A percentile compares a stretch with the other conserved stretches of the same genome.
Conservation (phyloP, 1,284 basidiomycete genomes). For the Phlebopus sp. region DNA sequence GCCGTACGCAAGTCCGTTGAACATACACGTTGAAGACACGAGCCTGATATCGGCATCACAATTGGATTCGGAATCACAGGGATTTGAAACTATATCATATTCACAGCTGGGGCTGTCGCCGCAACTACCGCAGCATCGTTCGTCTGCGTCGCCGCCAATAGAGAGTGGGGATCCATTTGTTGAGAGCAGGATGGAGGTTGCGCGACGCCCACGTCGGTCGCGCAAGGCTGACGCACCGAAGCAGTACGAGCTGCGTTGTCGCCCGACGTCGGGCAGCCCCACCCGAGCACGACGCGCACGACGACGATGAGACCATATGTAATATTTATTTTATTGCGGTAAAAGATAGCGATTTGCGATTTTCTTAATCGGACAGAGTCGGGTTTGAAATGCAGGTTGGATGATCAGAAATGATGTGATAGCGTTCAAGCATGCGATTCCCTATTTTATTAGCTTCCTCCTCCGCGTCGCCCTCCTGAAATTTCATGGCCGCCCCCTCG, state of each 20-base stretch:
- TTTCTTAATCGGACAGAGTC: too few species aligned
- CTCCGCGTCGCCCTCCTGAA: conserved; percentile 1
- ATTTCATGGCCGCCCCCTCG: conserved; percentile 17
- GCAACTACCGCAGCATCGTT: conserved; percentile 8
- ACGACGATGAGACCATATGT: too few species aligned
- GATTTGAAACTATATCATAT: conserved; percentile 30
- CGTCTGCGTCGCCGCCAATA: conserved; percentile 14
- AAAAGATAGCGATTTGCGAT: too few species aligned
- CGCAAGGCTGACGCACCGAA: too few species aligned
- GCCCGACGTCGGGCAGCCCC: too few species aligned
- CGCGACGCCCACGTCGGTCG: too few species aligned
- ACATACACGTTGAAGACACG: conserved; percentile 38
- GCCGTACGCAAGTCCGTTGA: conserved; percentile 53
- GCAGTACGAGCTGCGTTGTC: too few species aligned
- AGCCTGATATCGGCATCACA: conserved; percentile 38
- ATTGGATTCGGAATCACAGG: conserved; percentile 36
- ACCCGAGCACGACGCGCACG: too few species aligned
- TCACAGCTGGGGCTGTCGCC: conserved; percentile 36
- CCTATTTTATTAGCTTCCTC: background rate
- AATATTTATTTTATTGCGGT: too few species aligned
- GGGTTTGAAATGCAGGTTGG: too few species aligned
- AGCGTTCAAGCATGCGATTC: background rate
- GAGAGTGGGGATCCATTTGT: background rate
- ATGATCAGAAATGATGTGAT: too few species aligned
- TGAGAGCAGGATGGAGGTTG: too few species aligned